These are phyloP conservation scores for Arthonia radiata DNA, from an alignment of 495 filamentous ascomycete species.

Conservation along the genomic window DNA sequence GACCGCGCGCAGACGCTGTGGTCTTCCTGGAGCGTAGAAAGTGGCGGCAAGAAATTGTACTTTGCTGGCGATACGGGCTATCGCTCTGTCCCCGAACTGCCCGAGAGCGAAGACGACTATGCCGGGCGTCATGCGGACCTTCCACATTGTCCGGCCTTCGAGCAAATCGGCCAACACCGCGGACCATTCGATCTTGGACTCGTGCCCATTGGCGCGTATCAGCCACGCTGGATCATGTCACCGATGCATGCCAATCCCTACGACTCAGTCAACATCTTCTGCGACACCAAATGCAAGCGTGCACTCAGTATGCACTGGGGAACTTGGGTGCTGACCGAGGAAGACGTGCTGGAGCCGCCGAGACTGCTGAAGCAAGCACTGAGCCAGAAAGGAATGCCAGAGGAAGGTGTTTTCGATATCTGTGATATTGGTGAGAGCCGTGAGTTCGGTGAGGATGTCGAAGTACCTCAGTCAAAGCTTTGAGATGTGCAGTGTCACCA, in stretches of 20 bases:
- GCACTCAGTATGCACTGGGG: slow-evolving; percentile 91
- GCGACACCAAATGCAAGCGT: slow-evolving; percentile 56
- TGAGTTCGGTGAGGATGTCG: slow-evolving; percentile 24
- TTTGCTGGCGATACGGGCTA: slow-evolving; percentile 63
- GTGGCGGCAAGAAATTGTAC: slow-evolving; percentile 47
- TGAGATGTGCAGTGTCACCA: no score
- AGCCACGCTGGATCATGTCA: slow-evolving; percentile 34
- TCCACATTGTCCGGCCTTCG: slow-evolving; percentile 67
- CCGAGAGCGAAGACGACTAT: slow-evolving; percentile 46
- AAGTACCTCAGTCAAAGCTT: no score
- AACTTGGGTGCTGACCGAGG: slow-evolving; percentile 60
- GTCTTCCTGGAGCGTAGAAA: slow-evolving; percentile 64
- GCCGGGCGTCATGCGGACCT: slow-evolving; percentile 36
- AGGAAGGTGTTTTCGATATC: slow-evolving; percentile 67
- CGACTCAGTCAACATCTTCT: slow-evolving; percentile 76
- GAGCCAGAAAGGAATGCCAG: slow-evolving; percentile 35
- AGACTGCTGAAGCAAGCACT: slow-evolving; percentile 51
- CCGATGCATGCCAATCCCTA: slow-evolving; percentile 72
- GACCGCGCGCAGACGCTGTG: slow-evolving; percentile 61
- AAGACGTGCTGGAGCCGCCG: slow-evolving; percentile 71
- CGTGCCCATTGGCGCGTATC: slow-evolving; percentile 87
- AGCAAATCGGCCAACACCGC: slow-evolving; percentile 53
- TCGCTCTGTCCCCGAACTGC: slow-evolving; percentile 44
- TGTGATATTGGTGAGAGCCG: slow-evolving; percentile 70
- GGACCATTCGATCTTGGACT: slow-evolving; percentile 84